A percentile compares a stretch with the other conserved stretches of the same genome.
Evolutionary conservation across 805 yeast species (phyloP).

Genomic region (Metschnikowia anglica): DNA sequence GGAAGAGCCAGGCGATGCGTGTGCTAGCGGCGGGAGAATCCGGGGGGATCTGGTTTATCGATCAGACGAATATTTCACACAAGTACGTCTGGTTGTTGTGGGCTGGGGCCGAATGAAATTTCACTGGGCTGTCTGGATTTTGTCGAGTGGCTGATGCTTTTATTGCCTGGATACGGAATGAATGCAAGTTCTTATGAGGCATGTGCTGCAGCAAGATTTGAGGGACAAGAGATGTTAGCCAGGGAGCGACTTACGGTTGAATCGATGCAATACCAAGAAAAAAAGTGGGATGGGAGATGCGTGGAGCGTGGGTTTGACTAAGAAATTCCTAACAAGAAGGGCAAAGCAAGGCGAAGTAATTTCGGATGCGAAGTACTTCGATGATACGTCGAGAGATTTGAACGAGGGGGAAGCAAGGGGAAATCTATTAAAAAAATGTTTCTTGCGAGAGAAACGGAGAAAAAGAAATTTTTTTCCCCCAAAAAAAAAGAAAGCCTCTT

Average conservation of each 20-base stretch:
- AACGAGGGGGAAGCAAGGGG: too few species aligned
- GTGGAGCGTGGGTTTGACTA: too few species aligned
- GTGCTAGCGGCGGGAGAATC: too few species aligned
- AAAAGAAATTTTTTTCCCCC: neutral
- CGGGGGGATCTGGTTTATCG: too few species aligned
- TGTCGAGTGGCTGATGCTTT: neutral
- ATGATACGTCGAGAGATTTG: neutral
- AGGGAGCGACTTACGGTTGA: neutral
- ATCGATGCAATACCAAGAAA: neutral
- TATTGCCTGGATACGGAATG: neutral
- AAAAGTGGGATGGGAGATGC: too few species aligned
- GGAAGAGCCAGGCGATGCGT: neutral
- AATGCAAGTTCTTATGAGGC: slow-evolving; percentile 4
- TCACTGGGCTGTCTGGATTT: neutral
- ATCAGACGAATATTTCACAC: neutral
- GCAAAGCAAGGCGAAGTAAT: neutral
- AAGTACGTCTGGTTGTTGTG: too few species aligned
- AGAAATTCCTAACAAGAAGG: too few species aligned
- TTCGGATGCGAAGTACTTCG: too few species aligned
- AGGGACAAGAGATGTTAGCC: neutral
- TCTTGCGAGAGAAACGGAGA: neutral
- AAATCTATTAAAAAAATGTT: too few species aligned
- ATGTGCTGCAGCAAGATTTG: slow-evolving; percentile 5
- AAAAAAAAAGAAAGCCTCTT: slow-evolving; percentile 2
- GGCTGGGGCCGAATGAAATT: too few species aligned